Percentiles rank a stretch among this genome's conserved stretches.
Conservation (phyloP, 805 yeast species). For the Ogataea corticis region DNA sequence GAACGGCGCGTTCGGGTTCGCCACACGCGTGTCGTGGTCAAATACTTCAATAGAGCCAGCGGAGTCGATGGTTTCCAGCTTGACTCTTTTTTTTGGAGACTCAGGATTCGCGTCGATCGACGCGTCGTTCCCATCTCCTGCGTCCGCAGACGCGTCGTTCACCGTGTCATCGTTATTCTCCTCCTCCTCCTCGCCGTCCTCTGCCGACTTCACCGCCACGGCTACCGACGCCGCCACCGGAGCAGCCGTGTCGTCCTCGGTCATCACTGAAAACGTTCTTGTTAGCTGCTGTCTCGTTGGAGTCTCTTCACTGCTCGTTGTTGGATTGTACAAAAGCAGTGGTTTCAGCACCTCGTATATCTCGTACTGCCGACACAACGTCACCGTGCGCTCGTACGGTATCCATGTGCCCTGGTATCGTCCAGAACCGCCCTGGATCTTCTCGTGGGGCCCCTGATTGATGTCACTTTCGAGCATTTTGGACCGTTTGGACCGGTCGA, state of each 20-base stretch:
- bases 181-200: background rate
- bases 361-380: slow-evolving; percentile 61
- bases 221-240: background rate
- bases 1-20: slow-evolving; percentile 48
- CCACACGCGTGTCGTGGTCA: slow-evolving; percentile 38
- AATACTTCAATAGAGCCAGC: slow-evolving; percentile 31
- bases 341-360: slow-evolving; percentile 55
- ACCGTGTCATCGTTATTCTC: background rate
- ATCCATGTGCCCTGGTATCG: slow-evolving; percentile 77
- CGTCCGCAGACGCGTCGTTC: background rate
- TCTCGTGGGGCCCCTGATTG: slow-evolving; percentile 63
- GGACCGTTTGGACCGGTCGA: slow-evolving; percentile 64
- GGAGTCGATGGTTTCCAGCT: slow-evolving; percentile 5
- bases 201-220: background rate
- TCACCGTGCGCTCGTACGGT: slow-evolving; percentile 58
- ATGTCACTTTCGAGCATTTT: slow-evolving; percentile 65
- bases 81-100: slow-evolving; percentile 16
- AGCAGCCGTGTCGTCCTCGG: slow-evolving; percentile 22
- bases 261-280: slow-evolving; percentile 20
- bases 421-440: slow-evolving; percentile 75
- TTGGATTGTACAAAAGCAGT: slow-evolving; percentile 45
- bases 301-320: slow-evolving; percentile 37
- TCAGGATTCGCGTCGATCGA: background rate
- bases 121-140: background rate
- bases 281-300: slow-evolving; percentile 48